Conservation (phyloP, 768 basidiomycete species). For the Termitomyces eurrhizus region DNA sequence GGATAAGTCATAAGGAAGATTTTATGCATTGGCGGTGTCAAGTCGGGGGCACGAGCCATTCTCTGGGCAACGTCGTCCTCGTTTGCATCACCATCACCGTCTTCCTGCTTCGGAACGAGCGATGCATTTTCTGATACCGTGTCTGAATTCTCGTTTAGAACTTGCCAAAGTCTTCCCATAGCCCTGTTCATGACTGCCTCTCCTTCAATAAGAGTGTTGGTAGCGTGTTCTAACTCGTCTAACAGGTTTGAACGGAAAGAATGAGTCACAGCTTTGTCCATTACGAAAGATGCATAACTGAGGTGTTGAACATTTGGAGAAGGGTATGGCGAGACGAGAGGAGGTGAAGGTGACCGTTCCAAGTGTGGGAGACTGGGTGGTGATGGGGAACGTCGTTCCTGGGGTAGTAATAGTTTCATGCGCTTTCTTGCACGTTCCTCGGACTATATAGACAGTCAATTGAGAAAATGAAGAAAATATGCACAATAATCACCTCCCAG, state of each 20-base stretch:
- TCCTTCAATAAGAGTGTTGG: conserved; percentile 81
- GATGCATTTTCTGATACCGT: conserved; percentile 30
- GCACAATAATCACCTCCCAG: conserved; percentile 62
- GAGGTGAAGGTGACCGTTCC: conserved; percentile 71
- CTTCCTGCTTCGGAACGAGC: conserved; percentile 64
- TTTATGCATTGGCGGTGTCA: conserved; percentile 63
- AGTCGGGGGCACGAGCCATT: conserved; percentile 59
- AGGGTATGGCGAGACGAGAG: conserved; percentile 72
- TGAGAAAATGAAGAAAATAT: conserved; percentile 3
- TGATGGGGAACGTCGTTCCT: conserved; percentile 60
- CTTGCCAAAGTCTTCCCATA: conserved; percentile 78
- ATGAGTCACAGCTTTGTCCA: conserved; percentile 81
- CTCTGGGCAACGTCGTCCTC: conserved; percentile 37
- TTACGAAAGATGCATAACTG: conserved; percentile 78
- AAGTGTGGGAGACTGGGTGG: conserved; percentile 75
- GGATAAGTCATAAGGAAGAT: conserved; percentile 55
- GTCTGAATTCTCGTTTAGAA: conserved; percentile 68
- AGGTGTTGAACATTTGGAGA: conserved; percentile 64
- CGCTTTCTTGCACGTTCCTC: conserved; percentile 85
- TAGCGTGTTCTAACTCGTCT: conserved; percentile 77
- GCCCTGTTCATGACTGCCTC: conserved; percentile 72
- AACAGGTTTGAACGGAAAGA: conserved; percentile 77
- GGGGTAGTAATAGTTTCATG: conserved; percentile 62
- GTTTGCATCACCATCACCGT: conserved; percentile 54
- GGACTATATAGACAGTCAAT: conserved; percentile 39